Conservation (phyloP, 257 asterid genomes). For the Scutellaria minor region DNA sequence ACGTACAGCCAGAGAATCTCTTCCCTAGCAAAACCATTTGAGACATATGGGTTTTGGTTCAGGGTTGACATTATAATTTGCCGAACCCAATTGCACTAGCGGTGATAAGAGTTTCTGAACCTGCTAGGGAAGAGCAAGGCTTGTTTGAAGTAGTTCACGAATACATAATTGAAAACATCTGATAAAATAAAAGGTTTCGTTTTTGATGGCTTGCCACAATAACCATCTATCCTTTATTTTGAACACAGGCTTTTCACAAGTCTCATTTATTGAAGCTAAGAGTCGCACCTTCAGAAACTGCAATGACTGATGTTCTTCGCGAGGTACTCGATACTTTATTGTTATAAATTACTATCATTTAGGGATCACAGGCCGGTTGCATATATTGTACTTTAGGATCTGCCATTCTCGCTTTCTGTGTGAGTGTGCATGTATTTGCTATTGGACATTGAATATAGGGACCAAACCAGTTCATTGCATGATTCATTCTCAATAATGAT, state of each 20-base stretch:
- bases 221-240: slow-evolving; percentile 28
- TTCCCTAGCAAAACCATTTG: slow-evolving; percentile 13
- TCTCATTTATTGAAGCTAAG: slow-evolving; percentile 90
- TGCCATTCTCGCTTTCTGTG: background rate
- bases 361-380: slow-evolving; percentile 21
- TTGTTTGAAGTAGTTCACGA: slow-evolving; percentile 9
- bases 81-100: slow-evolving; percentile 9
- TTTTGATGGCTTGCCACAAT: slow-evolving; percentile 24
- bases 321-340: slow-evolving; percentile 61
- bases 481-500: background rate
- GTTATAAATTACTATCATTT: slow-evolving; percentile 14
- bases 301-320: slow-evolving; percentile 96
- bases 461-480: background rate
- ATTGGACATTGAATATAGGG: background rate
- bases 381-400: slow-evolving; percentile 21
- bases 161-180: slow-evolving; percentile 24
- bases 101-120: background rate
- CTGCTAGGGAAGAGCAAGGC: slow-evolving; percentile 16
- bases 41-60: slow-evolving; percentile 7
- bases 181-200: background rate
- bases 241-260: slow-evolving; percentile 86
- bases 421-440: background rate
- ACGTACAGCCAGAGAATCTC: background rate
- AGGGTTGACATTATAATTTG: background rate
- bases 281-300: slow-evolving; percentile 98